Base-by-base conservation (phyloP, 2,329 filamentous ascomycete genomes). In the Phialemonium atrogriseum region DNA sequence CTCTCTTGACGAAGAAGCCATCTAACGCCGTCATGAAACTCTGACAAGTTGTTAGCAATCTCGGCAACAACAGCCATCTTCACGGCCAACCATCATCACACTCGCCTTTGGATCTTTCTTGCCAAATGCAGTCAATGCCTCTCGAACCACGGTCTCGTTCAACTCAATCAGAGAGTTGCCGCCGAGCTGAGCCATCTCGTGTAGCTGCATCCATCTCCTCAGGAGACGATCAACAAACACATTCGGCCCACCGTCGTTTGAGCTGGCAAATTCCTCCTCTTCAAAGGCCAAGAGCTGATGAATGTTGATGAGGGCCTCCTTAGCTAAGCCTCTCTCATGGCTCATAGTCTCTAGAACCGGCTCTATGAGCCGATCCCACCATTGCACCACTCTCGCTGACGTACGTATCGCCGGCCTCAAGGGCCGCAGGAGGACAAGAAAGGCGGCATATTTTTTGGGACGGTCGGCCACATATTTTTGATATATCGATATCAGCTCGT, bases 401-500 rank as follows among this genome's bases (percentile, higher is more conserved):
- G 74, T 74, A 34, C 68, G 69, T 33, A 91, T 66, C 9, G 70
- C 68, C 3, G 80, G 74, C 15, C 77, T 68, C 21, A 89, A 60
- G 24, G 68, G 68, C 27, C 73, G 70, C 34, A 89, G 58, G 27
- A 84, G 68, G 30, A 70, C 68, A 12, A 88, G 64, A 55, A 88
- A 91, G n/a, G 75, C 59, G 7, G 72, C 74, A 49, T 73, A 70
- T 43, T 74, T 72, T 30, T 67, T 53, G 3, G 71, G 60, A 15
- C 65, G 63, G 20, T 68, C 67, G 15, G 65, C 64, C 37, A 88
- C 72, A 41, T 74, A 64, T 47, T 71, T 77, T 36, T 78, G 66
- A 58, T 80, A 86, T 33, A 84, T 67, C 15, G 65, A 56, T 24
- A 80, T 60, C 7, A 91, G 66, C 45, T 87, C 83, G 24, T 86